phyloP scores from a whole-genome alignment of 768 basidiomycete genomes.

The Serendipita vermifera region DNA sequence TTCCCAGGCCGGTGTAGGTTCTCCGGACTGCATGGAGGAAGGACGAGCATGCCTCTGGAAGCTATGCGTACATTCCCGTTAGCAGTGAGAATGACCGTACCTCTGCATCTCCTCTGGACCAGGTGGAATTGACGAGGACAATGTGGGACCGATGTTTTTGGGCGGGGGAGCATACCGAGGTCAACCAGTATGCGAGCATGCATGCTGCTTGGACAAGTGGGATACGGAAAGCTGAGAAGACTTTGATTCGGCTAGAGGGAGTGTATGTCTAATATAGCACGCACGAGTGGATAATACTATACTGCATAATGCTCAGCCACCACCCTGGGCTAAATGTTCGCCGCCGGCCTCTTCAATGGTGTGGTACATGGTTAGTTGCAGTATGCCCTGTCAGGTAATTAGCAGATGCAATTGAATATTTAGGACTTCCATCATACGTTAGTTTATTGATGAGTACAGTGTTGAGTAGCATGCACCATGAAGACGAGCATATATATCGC shows the following conservation, averaged over 20 bases:
- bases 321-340: too few species aligned
- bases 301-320: too few species aligned
- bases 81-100: not conserved
- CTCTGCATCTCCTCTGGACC: slow-evolving; percentile 26
- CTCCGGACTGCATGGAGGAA: slow-evolving; percentile 3
- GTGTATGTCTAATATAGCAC: too few species aligned
- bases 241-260: not conserved
- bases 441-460: too few species aligned
- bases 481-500: too few species aligned
- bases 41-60: slow-evolving; percentile 7
- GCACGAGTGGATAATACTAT: too few species aligned
- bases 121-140: slow-evolving; percentile 24
- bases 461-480: too few species aligned
- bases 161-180: slow-evolving; percentile 32
- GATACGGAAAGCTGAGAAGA: slow-evolving; percentile 23
- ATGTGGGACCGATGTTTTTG: slow-evolving; percentile 26
- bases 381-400: too few species aligned
- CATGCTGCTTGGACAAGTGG: slow-evolving; percentile 28
- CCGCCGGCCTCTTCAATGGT: too few species aligned
- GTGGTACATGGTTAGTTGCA: too few species aligned
- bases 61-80: slow-evolving; percentile 11
- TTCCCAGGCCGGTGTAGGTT: slow-evolving; percentile 1
- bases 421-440: too few species aligned
- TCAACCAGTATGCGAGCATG: slow-evolving; percentile 27
- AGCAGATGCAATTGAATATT: too few species aligned